Base-by-base conservation (phyloP, 306 rosid genomes). In the Fragaria vesca region DNA sequence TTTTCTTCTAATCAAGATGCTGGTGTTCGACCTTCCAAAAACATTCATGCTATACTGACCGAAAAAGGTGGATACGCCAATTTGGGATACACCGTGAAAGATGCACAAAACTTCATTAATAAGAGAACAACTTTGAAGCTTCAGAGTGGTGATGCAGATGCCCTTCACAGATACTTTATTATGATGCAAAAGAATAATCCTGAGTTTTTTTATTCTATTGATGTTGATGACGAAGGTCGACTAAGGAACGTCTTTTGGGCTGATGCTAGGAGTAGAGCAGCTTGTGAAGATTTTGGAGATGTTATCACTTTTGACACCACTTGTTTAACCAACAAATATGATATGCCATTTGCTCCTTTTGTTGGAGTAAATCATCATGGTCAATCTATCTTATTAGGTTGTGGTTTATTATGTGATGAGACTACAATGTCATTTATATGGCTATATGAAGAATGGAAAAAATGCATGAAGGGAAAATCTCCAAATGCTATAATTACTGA, bases 211-310 rank as follows among this genome's bases (percentile, higher is more conserved):
- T 77, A 67, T 77, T 4, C 69, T 26, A 51, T 77, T 66, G 74
- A 77, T 36, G 6, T 77, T 12, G 55, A 54, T 28, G 74, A 68
- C 8, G 52, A 40, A n/a, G 74, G 74, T 51, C 66, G 32, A 9
- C n/a, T 77, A 65, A 77, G 54, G 24, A 77, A 77, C 20, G 24
- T 77, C 2, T 77, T 77, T 40, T 68, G 80, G 80, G 68, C 46
- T 34, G 68, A 77, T 55, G 80, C 75, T 50, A 54, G 68, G 38
- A 77, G 80, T 68, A 40, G 68, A 26, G 73, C 26, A 15, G 32
- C 71, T 21, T 77, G 12, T 68, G 80, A 77, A 68, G 80, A 67
- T n/a, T 77, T 77, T 55, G 74, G 80, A n/a, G 80, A 77, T 17
- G 74, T 54, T 16, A 40, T 77, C 17, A 36, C 80, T 24, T n/a